Conservation (phyloP, 768 basidiomycete species). For the Lactarius pseudohatsudake region DNA sequence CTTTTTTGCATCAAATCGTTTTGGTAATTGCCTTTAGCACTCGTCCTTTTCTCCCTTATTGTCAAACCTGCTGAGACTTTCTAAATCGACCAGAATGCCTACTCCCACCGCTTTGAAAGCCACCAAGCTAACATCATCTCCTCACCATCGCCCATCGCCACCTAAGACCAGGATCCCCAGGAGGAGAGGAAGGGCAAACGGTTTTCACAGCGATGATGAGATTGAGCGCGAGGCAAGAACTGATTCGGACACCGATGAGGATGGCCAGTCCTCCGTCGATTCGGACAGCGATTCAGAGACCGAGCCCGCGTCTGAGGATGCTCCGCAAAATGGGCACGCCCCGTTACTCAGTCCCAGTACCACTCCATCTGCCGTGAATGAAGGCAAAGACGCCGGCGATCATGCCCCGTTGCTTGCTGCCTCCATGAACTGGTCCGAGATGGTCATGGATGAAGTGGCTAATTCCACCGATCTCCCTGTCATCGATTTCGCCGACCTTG, state of each 20-base stretch:
- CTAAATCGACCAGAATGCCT: conserved; percentile 27
- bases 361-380: conserved; percentile 41
- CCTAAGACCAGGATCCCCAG: conserved; percentile 48
- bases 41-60: not conserved
- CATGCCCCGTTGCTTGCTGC: conserved; percentile 54
- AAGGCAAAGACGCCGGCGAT: conserved; percentile 24
- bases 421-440: conserved; percentile 72
- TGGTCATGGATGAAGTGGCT: conserved; percentile 73
- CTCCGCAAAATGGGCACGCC: conserved; percentile 48
- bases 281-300: conserved; percentile 70
- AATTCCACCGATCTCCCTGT: conserved; percentile 70
- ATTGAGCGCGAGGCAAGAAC: conserved; percentile 68
- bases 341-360: conserved; percentile 66
- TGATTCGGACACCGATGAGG: conserved; percentile 67
- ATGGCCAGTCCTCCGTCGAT: conserved; percentile 52
- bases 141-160: conserved; percentile 18
- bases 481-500: conserved; percentile 72
- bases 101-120: conserved; percentile 20
- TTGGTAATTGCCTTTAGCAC: conserved; percentile 2
- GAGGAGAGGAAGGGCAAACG: conserved; percentile 62
- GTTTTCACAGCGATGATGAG: conserved; percentile 71
- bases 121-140: conserved; percentile 11
- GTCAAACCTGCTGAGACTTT: not conserved
- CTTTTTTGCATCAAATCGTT: not conserved
- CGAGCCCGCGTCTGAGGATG: conserved; percentile 67